Evolutionary conservation across 352 stramenopile species (phyloP), one percentile per base, ranked within the genome.

Genomic region (Blastocystis hominis): DNA sequence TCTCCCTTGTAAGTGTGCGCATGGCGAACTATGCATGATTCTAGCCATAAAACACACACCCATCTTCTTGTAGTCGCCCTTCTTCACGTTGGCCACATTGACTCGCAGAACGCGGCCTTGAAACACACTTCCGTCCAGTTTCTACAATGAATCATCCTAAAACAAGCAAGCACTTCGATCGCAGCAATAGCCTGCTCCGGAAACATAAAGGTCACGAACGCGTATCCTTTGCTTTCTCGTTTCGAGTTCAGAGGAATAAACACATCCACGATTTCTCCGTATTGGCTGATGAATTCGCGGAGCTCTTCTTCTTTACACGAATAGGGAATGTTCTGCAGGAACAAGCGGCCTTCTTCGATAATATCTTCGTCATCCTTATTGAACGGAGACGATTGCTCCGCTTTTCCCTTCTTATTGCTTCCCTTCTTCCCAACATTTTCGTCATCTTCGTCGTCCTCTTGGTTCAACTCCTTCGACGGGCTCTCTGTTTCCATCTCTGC

Each of bases 241-340:
- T 93, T 94, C 75, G 98, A 94, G 91, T 98, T 96, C 66, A 98
- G 91, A 40, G 96, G 95, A 89, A 98, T 96, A 88, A 98, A 95
- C 79, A 97, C 94, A 69, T 98, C 94, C 3, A 91, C 88, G 24
- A 98, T 90, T 56, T 89, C 90, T 36, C 95, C 95, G 89, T 94
- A 97, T 13, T 90, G 79, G 7, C 91, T 92, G 88, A 97, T 98
- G 61, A 95, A 90, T 66, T 96, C 92, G 75, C 92, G 92, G 9
- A 99, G 89, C 79, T 98, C 95, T 80, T 98, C 95, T 89, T 98
- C 95, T 10, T 95, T 96, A 1, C 93, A 93, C n/a, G 92, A 94
- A 90, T 97, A 99, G 55, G 96, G 94, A 46, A 99, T 87, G 86
- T 99, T 99, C 40, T 95, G 91, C 59, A 99, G 91, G 91, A 98